Evolutionary conservation across 768 basidiomycete genomes (phyloP), one percentile per base, ranked within the genome.

Genomic region (Dacryopinax spathularia): DNA sequence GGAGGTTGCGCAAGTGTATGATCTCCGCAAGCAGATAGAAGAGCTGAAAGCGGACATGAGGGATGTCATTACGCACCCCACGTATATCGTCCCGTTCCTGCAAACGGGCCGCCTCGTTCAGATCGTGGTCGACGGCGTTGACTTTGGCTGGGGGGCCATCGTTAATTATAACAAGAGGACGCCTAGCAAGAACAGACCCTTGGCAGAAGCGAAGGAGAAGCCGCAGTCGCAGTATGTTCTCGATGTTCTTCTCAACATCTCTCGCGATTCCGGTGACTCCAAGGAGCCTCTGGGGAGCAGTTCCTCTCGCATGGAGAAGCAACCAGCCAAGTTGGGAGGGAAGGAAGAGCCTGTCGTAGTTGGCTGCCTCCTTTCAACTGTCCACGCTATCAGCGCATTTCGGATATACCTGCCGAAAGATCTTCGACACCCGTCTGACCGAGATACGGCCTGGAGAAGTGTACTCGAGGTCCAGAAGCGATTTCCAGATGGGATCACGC

Each of bases 61-160:
- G 48, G 86, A 89, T 60, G 92, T 98, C 66, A 83, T 97, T 71
- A 95, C 92, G 0, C 96, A 98, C 71, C 96, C 96, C 1, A 87
- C 85, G 1, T 98, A 98, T 75, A 83, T 87, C n/a, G 74, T 98
- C 27, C 93, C 94, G 0, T 98, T 97, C 81, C 78, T 99, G 12
- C 88, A 96, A 70, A 79, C 86, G 22, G 96, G 96, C 33, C 85
- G 96, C 2, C 78, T 98, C n/a, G 89, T 98, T 59, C 89, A 88
- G 70, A 82, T 99, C 69, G 88, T 88, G 71, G 82, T 96, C 72
- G 83, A 86, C 66, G 86, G 88, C 36, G 76, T 86, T 15, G 89
- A 99, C 74, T 98, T 95, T 73, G 95, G 95, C 10, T 98, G 96
- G 96, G 95, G 95, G 36, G 83, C 92, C 41, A 83, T 98, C 61